A percentile compares a stretch with the other conserved stretches of the same genome.
phyloP scores from a whole-genome alignment of 2,329 filamentous ascomycete species.

The Chaetoscypha palmicola region DNA sequence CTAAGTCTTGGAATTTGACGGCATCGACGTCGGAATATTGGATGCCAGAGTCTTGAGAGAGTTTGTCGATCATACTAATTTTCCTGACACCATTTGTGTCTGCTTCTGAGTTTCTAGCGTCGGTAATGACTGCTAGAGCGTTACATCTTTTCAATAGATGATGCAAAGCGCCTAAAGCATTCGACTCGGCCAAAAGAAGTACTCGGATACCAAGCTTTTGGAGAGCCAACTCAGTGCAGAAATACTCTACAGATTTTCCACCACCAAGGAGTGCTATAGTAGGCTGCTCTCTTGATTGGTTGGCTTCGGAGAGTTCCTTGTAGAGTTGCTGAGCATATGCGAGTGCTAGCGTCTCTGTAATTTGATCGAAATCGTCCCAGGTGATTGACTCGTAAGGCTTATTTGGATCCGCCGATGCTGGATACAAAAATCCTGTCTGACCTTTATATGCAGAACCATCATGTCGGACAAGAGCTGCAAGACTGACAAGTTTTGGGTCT shows the following conservation, averaged over 20 bases:
- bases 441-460: constrained; percentile 22
- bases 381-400: constrained; percentile 23
- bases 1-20: constrained; percentile 25
- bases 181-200: constrained; percentile 28
- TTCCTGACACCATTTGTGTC: constrained; percentile 20
- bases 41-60: constrained; percentile 9
- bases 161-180: constrained; percentile 24
- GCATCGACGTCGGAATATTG: constrained; percentile 17
- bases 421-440: constrained; percentile 27
- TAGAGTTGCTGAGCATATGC: constrained; percentile 22
- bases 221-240: constrained; percentile 28
- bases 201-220: constrained; percentile 29
- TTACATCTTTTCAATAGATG: constrained; percentile 26
- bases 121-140: constrained; percentile 27
- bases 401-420: constrained; percentile 12
- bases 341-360: constrained; percentile 23
- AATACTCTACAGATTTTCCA: constrained; percentile 28
- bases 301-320: constrained; percentile 23
- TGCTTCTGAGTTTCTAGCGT: constrained; percentile 18
- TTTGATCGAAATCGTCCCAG: constrained; percentile 26
- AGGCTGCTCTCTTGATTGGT: constrained; percentile 23
- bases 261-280: constrained; percentile 28
- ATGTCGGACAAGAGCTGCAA: constrained; percentile 27
- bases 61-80: constrained; percentile 20
- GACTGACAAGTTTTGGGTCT: constrained; percentile 26